Evolutionary conservation across 176 grass and related monocot genomes (phyloP).

Genomic region (Avena sativa): DNA sequence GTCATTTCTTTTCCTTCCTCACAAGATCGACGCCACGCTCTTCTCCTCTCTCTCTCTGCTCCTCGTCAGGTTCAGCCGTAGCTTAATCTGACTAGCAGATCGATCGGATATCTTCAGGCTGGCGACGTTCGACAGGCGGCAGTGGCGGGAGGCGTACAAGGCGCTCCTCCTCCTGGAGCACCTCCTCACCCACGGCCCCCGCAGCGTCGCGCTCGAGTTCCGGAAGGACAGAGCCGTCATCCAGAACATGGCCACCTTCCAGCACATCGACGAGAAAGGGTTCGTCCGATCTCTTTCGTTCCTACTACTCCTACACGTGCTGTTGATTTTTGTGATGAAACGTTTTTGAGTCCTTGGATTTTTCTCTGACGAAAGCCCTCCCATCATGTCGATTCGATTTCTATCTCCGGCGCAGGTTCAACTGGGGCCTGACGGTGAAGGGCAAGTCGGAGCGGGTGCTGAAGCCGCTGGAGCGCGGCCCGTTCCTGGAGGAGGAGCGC

Average conservation of each 20-base stretch:
- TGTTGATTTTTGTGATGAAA: not conserved
- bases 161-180: slow-evolving; percentile 84
- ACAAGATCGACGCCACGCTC: not conserved
- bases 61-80: not conserved
- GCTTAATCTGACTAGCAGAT: not conserved
- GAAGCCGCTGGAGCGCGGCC: slow-evolving; percentile 73
- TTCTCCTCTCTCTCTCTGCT: not conserved
- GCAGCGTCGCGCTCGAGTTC: slow-evolving; percentile 73
- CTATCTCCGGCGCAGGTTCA: slow-evolving; percentile 53
- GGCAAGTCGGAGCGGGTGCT: slow-evolving; percentile 80
- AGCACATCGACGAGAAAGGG: slow-evolving; percentile 87
- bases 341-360: not conserved
- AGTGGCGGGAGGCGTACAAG: slow-evolving; percentile 90
- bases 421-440: slow-evolving; percentile 79
- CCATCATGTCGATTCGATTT: too few relatives aligned
- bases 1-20: not conserved
- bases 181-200: slow-evolving; percentile 82
- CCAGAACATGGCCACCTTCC: slow-evolving; percentile 58
- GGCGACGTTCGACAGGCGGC: slow-evolving; percentile 67
- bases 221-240: slow-evolving; percentile 56
- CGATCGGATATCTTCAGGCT: slow-evolving; percentile 47
- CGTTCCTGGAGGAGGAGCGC: slow-evolving; percentile 83
- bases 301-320: too few relatives aligned
- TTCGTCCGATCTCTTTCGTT: not conserved
- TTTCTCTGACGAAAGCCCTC: not conserved